Percentiles rank a stretch among this genome's conserved stretches.
phyloP scores from a whole-genome alignment of 306 rosid species.

The Erythrophleum fordii region DNA sequence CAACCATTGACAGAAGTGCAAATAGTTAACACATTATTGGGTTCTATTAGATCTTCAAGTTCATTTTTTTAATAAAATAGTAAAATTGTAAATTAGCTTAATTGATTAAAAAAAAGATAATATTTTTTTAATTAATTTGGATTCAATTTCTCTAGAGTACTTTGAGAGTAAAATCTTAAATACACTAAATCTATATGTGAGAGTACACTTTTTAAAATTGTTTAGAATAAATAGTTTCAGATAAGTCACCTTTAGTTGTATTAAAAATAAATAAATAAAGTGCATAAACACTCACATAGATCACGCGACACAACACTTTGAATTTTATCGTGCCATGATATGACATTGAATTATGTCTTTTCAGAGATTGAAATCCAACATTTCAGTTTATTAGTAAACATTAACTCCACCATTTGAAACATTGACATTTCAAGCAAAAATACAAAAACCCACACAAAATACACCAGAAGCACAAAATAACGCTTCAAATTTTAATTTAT shows the following conservation, averaged over 20 bases:
- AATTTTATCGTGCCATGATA: background rate
- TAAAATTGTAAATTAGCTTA: too few species aligned
- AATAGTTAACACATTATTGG: background rate
- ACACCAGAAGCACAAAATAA: background rate
- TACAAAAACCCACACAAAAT: background rate
- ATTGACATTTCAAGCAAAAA: background rate
- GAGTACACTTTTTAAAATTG: background rate
- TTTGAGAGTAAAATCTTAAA: background rate
- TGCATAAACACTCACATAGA: background rate
- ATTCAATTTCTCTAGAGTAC: background rate
- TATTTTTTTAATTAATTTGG: background rate
- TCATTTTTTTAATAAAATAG: too few species aligned
- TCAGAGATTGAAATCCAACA: background rate
- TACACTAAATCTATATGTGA: background rate
- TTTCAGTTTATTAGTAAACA: background rate
- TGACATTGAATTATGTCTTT: background rate
- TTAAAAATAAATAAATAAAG: too few species aligned
- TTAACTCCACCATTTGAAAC: background rate
- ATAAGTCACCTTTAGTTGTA: too few species aligned
- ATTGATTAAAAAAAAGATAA: too few species aligned
- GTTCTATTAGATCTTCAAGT: too few species aligned
- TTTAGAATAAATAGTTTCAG: too few species aligned
- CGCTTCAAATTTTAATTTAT: too few species aligned
- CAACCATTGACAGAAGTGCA: background rate
- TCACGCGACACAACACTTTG: background rate